Percentiles rank a stretch among this genome's conserved stretches.
These are phyloP conservation scores for Rubia balearica DNA, from an alignment of 305 asterid species.

Conservation along the genomic window DNA sequence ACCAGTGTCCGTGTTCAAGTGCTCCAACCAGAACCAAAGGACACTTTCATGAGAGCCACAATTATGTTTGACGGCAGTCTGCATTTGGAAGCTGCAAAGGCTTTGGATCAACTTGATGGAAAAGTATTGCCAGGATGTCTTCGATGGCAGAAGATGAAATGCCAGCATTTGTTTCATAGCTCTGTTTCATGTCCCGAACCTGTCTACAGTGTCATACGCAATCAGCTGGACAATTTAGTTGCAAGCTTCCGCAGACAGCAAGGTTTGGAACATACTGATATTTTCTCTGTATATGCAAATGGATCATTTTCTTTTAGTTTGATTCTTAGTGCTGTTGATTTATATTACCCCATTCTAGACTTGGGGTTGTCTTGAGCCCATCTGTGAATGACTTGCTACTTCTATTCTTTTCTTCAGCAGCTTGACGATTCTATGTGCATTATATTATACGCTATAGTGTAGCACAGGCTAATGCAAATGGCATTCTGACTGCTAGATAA, in stretches of 20 bases:
- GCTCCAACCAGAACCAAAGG: slow-evolving; percentile 47
- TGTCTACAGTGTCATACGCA: slow-evolving; percentile 55
- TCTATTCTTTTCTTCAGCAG: not conserved
- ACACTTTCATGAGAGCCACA: slow-evolving; percentile 49
- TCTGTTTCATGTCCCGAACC: slow-evolving; percentile 68
- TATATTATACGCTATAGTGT: not conserved
- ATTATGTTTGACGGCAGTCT: slow-evolving; percentile 71
- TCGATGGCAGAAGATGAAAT: slow-evolving; percentile 77
- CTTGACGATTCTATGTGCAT: not conserved
- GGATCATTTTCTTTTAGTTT: not conserved
- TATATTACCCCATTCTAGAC: not conserved
- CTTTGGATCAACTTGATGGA: slow-evolving; percentile 71
- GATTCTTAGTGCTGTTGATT: not conserved
- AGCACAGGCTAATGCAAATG: slow-evolving; percentile 3
- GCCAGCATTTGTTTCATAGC: slow-evolving; percentile 62
- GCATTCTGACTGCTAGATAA: not conserved
- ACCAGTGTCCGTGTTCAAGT: slow-evolving; percentile 60
- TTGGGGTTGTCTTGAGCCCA: not conserved
- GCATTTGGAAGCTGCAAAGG: slow-evolving; percentile 86
- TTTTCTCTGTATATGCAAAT: slow-evolving; percentile 2
- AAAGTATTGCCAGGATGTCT: slow-evolving; percentile 65
- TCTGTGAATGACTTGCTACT: not conserved
- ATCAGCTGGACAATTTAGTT: slow-evolving; percentile 42
- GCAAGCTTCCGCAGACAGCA: slow-evolving; percentile 33
- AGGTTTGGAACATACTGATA: slow-evolving; percentile 28